Percentiles rank a stretch among this genome's conserved stretches.
Conservation (phyloP, 2,329 filamentous ascomycete species). For the Ophiostoma quercus region DNA sequence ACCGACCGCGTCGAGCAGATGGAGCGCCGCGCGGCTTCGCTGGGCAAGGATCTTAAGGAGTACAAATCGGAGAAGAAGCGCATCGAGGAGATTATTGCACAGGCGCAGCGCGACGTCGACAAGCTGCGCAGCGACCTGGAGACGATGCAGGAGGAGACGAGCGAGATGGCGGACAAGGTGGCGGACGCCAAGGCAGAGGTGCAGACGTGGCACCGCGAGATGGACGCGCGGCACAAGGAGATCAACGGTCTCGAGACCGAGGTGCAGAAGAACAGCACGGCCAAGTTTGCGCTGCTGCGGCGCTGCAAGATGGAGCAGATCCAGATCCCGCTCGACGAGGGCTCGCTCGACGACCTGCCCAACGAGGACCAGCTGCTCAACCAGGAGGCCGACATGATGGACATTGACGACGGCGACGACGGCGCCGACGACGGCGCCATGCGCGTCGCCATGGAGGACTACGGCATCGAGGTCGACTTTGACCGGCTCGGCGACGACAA, state of each 20-base stretch:
- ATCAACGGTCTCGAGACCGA: conserved; percentile 77
- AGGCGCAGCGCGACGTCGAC: conserved; percentile 70
- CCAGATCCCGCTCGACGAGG: conserved; percentile 68
- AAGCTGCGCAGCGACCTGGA: conserved; percentile 67
- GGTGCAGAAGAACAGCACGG: conserved; percentile 77
- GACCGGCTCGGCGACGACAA: conserved; percentile 75
- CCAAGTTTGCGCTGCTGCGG: conserved; percentile 76
- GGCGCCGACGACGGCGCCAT: conserved; percentile 64
- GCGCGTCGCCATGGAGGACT: conserved; percentile 69
- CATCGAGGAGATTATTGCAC: conserved; percentile 67
- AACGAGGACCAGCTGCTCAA: conserved; percentile 76
- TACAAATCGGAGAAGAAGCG: conserved; percentile 67
- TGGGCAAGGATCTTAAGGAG: conserved; percentile 62
- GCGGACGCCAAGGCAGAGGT: conserved; percentile 73
- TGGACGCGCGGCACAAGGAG: conserved; percentile 66
- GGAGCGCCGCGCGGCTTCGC: conserved; percentile 59
- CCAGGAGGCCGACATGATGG: conserved; percentile 85
- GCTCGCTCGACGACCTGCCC: conserved; percentile 78
- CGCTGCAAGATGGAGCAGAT: conserved; percentile 93
- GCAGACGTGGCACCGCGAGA: conserved; percentile 76
- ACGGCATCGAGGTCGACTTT: conserved; percentile 88
- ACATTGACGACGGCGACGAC: conserved; percentile 71
- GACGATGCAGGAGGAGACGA: conserved; percentile 61
- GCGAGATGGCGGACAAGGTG: conserved; percentile 67
- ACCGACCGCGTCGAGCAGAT: conserved; percentile 64